These are phyloP conservation scores for Carallia pectinifolia DNA, from an alignment of 345 rosid genomes.

Conservation along the genomic window DNA sequence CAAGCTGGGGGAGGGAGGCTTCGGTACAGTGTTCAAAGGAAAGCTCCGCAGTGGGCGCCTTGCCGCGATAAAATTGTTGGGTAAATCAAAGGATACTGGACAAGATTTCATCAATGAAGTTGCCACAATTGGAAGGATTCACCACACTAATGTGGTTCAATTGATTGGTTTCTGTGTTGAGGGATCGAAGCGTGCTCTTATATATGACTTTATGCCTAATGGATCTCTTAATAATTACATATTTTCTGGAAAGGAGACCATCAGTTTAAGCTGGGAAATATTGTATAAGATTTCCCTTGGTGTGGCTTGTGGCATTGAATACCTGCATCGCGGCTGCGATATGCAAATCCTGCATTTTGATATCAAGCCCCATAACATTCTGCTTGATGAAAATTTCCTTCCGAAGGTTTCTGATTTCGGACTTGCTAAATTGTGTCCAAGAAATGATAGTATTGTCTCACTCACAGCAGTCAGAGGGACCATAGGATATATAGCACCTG, in stretches of 20 bases:
- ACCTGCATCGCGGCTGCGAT: not conserved
- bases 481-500: conserved; percentile 8
- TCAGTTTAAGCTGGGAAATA: not conserved
- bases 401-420: conserved; percentile 8
- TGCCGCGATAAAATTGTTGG: not conserved
- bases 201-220: conserved; percentile 13
- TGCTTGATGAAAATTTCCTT: not conserved
- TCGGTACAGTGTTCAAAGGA: conserved; percentile 11
- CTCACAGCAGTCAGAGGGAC: conserved; percentile 2
- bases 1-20: conserved; percentile 15
- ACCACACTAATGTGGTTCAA: conserved; percentile 8
- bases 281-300: conserved; percentile 5
- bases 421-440: not conserved
- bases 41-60: conserved; percentile 8
- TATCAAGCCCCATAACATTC: conserved; percentile 12
- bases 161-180: conserved; percentile 5
- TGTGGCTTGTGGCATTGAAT: conserved; percentile 11
- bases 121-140: conserved; percentile 15
- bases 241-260: not conserved
- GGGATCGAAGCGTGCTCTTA: conserved; percentile 7
- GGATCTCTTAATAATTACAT: conserved; percentile 6
- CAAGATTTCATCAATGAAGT: conserved; percentile 16
- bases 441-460: not conserved
- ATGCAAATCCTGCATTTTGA: conserved; percentile 14
- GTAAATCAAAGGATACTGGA: not conserved